phyloP scores from a whole-genome alignment of 345 rosid species.

The Bruguiera parviflora region DNA sequence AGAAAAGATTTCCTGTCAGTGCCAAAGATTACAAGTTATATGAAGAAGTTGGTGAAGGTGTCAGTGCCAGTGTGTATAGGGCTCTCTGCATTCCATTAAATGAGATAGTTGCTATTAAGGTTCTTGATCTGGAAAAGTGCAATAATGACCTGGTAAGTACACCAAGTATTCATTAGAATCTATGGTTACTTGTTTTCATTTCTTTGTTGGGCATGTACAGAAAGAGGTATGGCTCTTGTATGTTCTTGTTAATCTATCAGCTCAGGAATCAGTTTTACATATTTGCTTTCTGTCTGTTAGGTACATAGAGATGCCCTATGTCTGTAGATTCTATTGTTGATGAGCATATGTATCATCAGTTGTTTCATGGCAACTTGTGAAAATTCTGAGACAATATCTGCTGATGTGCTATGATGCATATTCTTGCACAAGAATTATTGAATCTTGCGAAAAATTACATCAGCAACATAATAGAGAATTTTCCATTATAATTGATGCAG shows the following conservation, averaged over 20 bases:
- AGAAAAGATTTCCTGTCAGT: conserved; percentile 65
- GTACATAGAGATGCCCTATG: background rate
- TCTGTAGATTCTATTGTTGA: background rate
- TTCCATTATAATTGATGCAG: conserved; percentile 40
- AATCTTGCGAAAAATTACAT: background rate
- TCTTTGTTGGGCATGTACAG: background rate
- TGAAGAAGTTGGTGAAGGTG: conserved; percentile 99
- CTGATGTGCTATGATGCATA: conserved; percentile 4
- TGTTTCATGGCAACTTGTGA: background rate
- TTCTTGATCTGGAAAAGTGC: conserved; percentile 95
- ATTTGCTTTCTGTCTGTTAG: background rate
- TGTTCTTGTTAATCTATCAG: background rate
- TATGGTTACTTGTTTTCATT: conserved; percentile 10
- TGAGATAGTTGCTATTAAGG: conserved; percentile 87
- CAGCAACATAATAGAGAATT: background rate
- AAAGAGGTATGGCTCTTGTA: background rate
- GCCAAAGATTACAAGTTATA: conserved; percentile 76
- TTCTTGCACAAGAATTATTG: background rate
- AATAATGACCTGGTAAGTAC: conserved; percentile 78
- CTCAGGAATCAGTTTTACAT: background rate
- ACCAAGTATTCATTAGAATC: conserved; percentile 6
- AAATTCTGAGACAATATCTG: background rate
- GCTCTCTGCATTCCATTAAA: conserved; percentile 91
- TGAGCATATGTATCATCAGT: background rate
- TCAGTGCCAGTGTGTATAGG: conserved; percentile 81